Conservation (phyloP, 225 moss, liverwort and hornwort genomes). For the Lunularia cruciata region DNA sequence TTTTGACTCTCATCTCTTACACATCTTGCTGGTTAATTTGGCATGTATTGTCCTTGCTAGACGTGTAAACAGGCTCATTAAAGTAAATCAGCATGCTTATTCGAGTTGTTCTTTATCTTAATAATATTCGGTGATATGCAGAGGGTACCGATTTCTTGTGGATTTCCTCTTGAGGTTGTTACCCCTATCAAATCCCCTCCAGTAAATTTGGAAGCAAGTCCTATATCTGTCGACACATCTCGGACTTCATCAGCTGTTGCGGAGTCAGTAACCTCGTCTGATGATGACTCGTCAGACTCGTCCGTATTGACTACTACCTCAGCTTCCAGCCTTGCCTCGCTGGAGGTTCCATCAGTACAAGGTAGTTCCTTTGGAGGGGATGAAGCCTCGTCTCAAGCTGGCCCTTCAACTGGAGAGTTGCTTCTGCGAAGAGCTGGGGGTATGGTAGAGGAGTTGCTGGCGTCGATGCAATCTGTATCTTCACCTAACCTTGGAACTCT, state of each 20-base stretch:
- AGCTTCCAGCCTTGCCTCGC: constrained; percentile 41
- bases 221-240: constrained; percentile 47
- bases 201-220: constrained; percentile 20
- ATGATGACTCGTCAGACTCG: constrained; percentile 59
- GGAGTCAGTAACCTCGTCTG: constrained; percentile 52
- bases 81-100: too few relatives aligned
- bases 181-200: constrained; percentile 35
- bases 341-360: constrained; percentile 43
- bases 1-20: too few relatives aligned
- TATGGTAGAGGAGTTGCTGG: constrained; percentile 83
- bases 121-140: too few relatives aligned
- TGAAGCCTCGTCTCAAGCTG: constrained; percentile 20
- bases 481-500: constrained; percentile 80
- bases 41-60: too few relatives aligned
- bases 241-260: constrained; percentile 39
- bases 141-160: constrained; percentile 75
- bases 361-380: constrained; percentile 51
- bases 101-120: too few relatives aligned
- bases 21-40: too few relatives aligned
- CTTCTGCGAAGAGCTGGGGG: constrained; percentile 66
- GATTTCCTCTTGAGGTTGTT: constrained; percentile 46
- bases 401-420: constrained; percentile 41
- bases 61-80: too few relatives aligned
- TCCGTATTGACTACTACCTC: constrained; percentile 55
- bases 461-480: constrained; percentile 77